Base-by-base conservation (phyloP, 306 rosid species). In the Senna siamea region DNA sequence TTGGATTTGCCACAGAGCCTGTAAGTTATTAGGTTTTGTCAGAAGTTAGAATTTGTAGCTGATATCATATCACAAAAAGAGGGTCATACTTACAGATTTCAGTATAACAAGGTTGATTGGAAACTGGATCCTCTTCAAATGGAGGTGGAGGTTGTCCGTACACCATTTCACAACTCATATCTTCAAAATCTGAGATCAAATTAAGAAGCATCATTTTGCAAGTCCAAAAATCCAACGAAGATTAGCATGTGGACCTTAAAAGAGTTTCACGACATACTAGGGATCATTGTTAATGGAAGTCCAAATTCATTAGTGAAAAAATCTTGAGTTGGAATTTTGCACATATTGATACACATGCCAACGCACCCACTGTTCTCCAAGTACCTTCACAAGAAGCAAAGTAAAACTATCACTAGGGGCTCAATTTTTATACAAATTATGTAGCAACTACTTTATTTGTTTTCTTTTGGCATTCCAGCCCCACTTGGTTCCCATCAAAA, bases 311-410 rank as follows among this genome's bases (percentile, higher is more conserved):
- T 84, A 9, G 96, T 91, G 89, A 89, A 94, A 85, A 94, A 94
- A 84, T 94, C 96, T 91, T 91, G 97, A 52, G 98, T 89, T 9
- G 97, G 98, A 72, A 89, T 81, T 83, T 94, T 94, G 97, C 97
- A 91, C 98, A 94, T 94, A 74, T 94, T 94, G 84, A 94, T 91
- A 48, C 98, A 94, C 98, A 85, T 87, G 68, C 97, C 96, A 13
- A 92, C 96, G 59, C 98, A 94, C 11, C 98, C 97, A 70, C 95
- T 94, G 77, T 89, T 92, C 86, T 94, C 98, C 78, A 94, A 69
- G 89, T 91, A 91, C 93, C 98, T 93, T 69, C 12, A 51, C 57
- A 60, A 47, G 46, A 66, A 77, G 19, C 7, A 58, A 30, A 20
- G 9, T 9, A n/a, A 26, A 57, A 34, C 7, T 57, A 64, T 65